These are phyloP conservation scores for Cercophora scortea DNA, from an alignment of 495 filamentous ascomycete species.

Conservation along the genomic window DNA sequence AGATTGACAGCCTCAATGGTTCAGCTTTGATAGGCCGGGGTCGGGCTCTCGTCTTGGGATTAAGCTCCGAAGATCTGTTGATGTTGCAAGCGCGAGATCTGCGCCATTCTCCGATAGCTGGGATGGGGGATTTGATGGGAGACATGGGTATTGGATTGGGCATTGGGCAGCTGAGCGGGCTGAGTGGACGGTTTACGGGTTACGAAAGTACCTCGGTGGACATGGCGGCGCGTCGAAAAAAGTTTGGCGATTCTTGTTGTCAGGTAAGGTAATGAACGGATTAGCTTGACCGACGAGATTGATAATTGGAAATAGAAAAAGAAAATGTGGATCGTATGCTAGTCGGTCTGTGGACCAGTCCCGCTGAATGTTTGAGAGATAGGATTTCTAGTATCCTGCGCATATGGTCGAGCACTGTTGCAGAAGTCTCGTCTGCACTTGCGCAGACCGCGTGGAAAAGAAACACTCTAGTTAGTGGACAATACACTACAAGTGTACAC, in stretches of 20 bases:
- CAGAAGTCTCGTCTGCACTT: too few species aligned
- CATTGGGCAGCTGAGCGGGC: background rate
- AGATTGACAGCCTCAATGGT: conserved; percentile 1
- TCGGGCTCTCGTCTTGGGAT: background rate
- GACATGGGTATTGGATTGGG: background rate
- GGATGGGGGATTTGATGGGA: too few species aligned
- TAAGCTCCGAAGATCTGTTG: background rate
- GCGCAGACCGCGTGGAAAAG: background rate
- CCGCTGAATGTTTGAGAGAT: too few species aligned
- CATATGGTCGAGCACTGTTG: background rate
- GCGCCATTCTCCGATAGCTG: background rate
- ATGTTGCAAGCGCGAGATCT: background rate
- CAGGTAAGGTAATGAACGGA: too few species aligned
- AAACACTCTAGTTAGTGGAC: background rate
- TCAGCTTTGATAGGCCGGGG: conserved; percentile 3
- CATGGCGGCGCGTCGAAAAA: background rate
- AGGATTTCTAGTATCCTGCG: background rate
- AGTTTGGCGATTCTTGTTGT: background rate
- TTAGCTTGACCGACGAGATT: too few species aligned
- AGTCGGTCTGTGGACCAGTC: too few species aligned
- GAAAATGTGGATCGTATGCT: too few species aligned
- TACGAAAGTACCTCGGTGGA: background rate
- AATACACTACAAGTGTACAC: background rate
- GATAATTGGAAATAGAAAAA: too few species aligned
- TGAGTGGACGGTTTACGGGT: background rate